phyloP scores from a whole-genome alignment of 352 stramenopile genomes.

The Globisporangium sylvaticum region DNA sequence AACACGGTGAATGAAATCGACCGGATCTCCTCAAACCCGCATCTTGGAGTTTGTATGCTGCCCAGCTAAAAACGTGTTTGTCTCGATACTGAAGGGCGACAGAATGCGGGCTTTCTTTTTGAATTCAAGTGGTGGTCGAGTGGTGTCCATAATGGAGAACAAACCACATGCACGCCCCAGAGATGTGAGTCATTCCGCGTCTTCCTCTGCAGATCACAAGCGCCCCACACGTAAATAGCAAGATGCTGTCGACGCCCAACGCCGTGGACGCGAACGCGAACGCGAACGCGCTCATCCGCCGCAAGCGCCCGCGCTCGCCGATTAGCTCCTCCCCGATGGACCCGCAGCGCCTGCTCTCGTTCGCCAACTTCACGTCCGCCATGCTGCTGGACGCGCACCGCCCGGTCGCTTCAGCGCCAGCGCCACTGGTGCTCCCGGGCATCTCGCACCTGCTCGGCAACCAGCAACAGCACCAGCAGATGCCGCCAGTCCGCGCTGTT shows the following conservation, averaged over 20 bases:
- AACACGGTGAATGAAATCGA: constrained; percentile 26
- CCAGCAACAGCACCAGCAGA: constrained; percentile 16
- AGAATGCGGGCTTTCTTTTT: no score
- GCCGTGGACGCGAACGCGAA: constrained; percentile 15
- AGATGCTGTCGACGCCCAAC: constrained; percentile 9
- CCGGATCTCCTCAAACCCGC: constrained; percentile 13
- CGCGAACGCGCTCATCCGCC: constrained; percentile 33
- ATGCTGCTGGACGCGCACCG: neutral
- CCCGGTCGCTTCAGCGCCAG: neutral
- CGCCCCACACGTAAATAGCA: neutral
- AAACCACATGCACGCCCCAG: neutral
- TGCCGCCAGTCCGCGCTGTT: constrained; percentile 9
- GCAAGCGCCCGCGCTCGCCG: constrained; percentile 40
- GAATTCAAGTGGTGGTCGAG: neutral
- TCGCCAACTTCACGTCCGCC: constrained; percentile 14
- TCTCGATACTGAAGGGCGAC: constrained; percentile 3
- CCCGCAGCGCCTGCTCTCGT: constrained; percentile 12
- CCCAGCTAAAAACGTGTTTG: constrained; percentile 18
- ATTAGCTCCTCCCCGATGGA: neutral
- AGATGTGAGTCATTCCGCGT: constrained; percentile 24
- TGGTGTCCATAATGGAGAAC: neutral
- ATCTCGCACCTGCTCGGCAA: constrained; percentile 35
- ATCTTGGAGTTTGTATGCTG: constrained; percentile 30
- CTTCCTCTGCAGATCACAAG: constrained; percentile 8
- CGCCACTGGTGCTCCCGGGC: constrained; percentile 29